These are phyloP conservation scores for Aureobasidium sp. DNA, from an alignment of 2,329 filamentous ascomycete species.

Conservation along the genomic window DNA sequence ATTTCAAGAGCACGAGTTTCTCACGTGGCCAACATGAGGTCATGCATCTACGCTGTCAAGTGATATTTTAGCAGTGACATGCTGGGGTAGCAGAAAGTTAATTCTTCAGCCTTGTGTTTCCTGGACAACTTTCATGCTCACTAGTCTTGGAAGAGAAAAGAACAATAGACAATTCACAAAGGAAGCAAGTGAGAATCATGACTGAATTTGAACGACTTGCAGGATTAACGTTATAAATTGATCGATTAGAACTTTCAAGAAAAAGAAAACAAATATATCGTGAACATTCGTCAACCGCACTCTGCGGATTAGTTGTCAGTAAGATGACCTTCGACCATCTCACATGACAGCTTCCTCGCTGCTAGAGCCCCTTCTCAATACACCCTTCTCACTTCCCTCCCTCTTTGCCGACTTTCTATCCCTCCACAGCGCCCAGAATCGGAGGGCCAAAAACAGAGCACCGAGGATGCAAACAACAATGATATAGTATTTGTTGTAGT, in stretches of 20 bases:
- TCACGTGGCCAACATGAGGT: background rate
- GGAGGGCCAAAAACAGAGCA: conserved; percentile 29
- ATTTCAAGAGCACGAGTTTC: background rate
- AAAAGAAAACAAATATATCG: background rate
- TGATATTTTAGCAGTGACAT: background rate
- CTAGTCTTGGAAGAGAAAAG: background rate
- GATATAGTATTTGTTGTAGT: conserved; percentile 43
- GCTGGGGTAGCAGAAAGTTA: background rate
- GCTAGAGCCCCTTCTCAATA: background rate
- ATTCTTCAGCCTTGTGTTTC: background rate
- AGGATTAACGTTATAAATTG: background rate
- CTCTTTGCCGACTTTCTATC: background rate
- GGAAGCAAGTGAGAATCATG: background rate
- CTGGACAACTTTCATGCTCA: background rate
- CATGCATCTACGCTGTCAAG: background rate
- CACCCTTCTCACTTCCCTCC: conserved; percentile 1
- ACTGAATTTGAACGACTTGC: too few species aligned
- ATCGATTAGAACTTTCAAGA: background rate
- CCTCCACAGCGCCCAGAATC: background rate
- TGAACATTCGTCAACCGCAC: background rate
- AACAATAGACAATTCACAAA: background rate
- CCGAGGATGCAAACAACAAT: conserved; percentile 41
- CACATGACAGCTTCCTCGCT: background rate
- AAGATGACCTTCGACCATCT: background rate
- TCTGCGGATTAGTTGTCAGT: too few species aligned